Evolutionary conservation across 1,284 basidiomycete species (phyloP), one percentile per base, ranked within the genome.

Genomic region (Apiotrichum laibachii): DNA sequence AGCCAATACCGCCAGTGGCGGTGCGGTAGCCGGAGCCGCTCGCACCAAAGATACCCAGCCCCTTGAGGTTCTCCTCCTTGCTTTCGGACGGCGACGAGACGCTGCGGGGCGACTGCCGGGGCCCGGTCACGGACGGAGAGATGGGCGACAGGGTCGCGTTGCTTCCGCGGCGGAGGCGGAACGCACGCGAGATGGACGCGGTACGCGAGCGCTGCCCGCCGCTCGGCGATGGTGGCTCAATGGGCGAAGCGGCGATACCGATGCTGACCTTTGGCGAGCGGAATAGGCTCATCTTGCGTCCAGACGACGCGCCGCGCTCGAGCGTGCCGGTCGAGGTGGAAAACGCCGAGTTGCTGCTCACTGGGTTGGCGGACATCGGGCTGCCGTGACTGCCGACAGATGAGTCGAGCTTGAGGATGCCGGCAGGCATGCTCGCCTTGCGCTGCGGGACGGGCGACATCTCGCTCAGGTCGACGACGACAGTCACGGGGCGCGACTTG

Each of bases 1-100:
- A 65, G 5, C 63, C 63, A 5, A 65, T 55, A 0, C 63, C 63
- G 19, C 63, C 63, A 0, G 55, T 43, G 0, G 60, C 46, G 16
- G 63, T 65, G 42, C 60, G 57, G 46, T 65, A 60, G 16, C 60
- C 56, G 19, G 31, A 21, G 19, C 31, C 26, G 33, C 11, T 18
- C 5, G 26, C 18, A 18, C 37, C 50, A 21, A 53, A 35, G 18
- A 61, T 43, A 5, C 60, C 57, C 2, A 65, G 55, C 8, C 63
- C 58, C 19, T 42, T 43, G 16, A 60, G 46, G 15, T 21, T 52
- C 11, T 63, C 56, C 53, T 60, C 49, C 40, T 50, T 55, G 39
- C 34, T 48, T 39, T 50, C 43, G 3, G 42, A 16, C n/a, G 18
- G n/a, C n/a, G 34, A 43, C 21, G 49, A 40, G n/a, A 19, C 33